Conservation (phyloP, 345 rosid species). For the Dimocarpus longan region DNA sequence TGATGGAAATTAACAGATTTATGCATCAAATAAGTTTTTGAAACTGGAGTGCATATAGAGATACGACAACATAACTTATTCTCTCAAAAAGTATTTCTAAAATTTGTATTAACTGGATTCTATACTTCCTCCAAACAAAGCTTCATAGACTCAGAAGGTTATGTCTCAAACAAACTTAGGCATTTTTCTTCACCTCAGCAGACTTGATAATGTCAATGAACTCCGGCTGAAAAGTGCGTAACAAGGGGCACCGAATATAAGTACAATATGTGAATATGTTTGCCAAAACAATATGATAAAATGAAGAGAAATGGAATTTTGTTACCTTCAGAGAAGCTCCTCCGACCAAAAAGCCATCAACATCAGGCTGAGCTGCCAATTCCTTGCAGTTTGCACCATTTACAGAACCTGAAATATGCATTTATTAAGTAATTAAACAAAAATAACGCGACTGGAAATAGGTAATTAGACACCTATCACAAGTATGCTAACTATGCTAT, state of each 20-base stretch:
- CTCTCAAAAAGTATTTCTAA: slow-evolving; percentile 13
- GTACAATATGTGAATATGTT: neutral
- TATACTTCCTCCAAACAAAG: slow-evolving; percentile 3
- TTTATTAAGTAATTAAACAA: neutral
- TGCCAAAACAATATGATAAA: neutral
- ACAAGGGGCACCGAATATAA: neutral
- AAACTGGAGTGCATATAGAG: neutral
- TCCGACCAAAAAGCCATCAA: slow-evolving; percentile 91
- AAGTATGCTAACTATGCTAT: neutral
- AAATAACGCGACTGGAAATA: neutral
- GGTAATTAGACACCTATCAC: neutral
- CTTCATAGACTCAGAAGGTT: neutral
- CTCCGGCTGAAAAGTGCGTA: slow-evolving; percentile 42
- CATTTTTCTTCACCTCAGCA: slow-evolving; percentile 51
- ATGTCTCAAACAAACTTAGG: slow-evolving; percentile 20
- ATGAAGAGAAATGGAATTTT: neutral
- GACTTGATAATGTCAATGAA: slow-evolving; percentile 64
- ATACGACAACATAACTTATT: slow-evolving; percentile 25
- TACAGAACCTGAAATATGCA: slow-evolving; percentile 61
- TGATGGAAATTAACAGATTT: slow-evolving; percentile 3
- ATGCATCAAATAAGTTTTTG: neutral
- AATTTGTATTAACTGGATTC: slow-evolving; percentile 10
- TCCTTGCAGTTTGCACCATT: slow-evolving; percentile 85
- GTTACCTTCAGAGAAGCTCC: slow-evolving; percentile 86
- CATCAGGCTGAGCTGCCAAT: slow-evolving; percentile 70